Percentiles rank a stretch among this genome's conserved stretches.
These are phyloP conservation scores for Stephanodiscus minutulus DNA, from an alignment of 108 stramenopile genomes.

Conservation along the genomic window DNA sequence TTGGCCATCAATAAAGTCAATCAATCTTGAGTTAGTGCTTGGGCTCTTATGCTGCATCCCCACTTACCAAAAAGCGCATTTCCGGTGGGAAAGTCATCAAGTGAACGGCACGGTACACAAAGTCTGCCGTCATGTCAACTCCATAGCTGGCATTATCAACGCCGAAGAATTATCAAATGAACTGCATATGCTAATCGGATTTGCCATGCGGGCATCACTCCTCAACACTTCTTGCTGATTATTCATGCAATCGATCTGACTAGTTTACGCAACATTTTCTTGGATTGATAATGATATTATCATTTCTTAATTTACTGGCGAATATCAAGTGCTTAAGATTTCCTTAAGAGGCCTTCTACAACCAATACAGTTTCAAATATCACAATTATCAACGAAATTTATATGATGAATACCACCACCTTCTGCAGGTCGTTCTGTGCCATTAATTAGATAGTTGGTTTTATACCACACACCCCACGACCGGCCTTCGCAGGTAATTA, in stretches of 20 bases:
- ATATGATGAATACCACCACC: slow-evolving; percentile 38
- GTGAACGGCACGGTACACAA: slow-evolving; percentile 29
- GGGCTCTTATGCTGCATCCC: slow-evolving; percentile 40
- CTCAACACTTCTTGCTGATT: slow-evolving; percentile 36
- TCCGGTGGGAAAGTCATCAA: slow-evolving; percentile 30
- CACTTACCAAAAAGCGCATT: slow-evolving; percentile 35
- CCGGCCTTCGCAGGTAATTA: slow-evolving; percentile 1
- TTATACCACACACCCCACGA: slow-evolving; percentile 37
- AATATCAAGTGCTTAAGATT: too few species aligned
- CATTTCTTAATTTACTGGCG: too few species aligned
- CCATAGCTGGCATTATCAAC: slow-evolving; percentile 18
- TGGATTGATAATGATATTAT: too few species aligned
- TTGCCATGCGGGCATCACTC: slow-evolving; percentile 29
- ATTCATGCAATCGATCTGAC: too few species aligned
- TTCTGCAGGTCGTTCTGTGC: neutral
- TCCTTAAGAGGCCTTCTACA: too few species aligned
- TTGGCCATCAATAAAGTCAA: slow-evolving; percentile 37
- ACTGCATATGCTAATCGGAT: slow-evolving; percentile 38
- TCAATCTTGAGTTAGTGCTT: slow-evolving; percentile 36
- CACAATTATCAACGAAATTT: neutral
- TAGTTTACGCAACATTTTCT: too few species aligned
- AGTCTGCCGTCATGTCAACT: slow-evolving; percentile 13
- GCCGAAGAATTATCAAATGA: slow-evolving; percentile 29
- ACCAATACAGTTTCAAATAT: too few species aligned
- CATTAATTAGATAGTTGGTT: slow-evolving; percentile 7